Base-by-base conservation (phyloP, 352 stramenopile species). In the Peronosclerospora sorghi region DNA sequence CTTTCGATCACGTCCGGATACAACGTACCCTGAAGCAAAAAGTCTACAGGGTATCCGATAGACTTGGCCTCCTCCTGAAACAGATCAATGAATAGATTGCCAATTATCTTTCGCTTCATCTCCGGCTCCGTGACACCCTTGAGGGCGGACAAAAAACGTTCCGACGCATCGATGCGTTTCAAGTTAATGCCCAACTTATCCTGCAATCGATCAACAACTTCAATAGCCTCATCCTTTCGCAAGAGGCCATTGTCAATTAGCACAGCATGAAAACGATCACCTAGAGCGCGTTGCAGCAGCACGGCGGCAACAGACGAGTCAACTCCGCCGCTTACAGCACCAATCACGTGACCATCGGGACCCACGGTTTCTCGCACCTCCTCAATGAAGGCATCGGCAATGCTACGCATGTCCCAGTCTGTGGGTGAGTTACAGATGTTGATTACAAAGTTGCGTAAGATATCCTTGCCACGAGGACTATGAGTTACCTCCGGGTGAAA, bases 1-100 rank as follows among this genome's bases (percentile, higher is more conserved):
- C 79, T 97, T 67, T 99, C 96, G 67, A 99, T 99, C 45, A 99
- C 95, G 67, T 99, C 96, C 15, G 96, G 96, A 65, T 99, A 99
- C 17, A 99, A 67, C 24, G 96, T 99, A 40, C 96, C 96, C 63
- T 99, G 96, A 21, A 99, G 79, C 48, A 99, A 56, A 46, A 88
- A 98, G 52, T 98, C 75, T 23, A 94, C 83, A 12, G 66, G 50
- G 61, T 92, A 75, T 56, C 72, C 76, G 35, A 95, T 91, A 43
- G 69, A 65, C 54, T 68, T 48, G 10, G 82, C 85, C 48, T 95
- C 83, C 53, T 92, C 80, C 53, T 99, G 86, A 61, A 98, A 98
- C 18, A 99, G 68, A 6, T 99, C 92, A 53, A 99, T 99, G 63
- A 99, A 99, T 9, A 96, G 93, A 46, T 87, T 93, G 43, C 96